Evolutionary conservation across 176 grass and related monocot species (phyloP), one percentile per base, ranked within the genome.

Genomic region (Eremochloa ophiuroides): DNA sequence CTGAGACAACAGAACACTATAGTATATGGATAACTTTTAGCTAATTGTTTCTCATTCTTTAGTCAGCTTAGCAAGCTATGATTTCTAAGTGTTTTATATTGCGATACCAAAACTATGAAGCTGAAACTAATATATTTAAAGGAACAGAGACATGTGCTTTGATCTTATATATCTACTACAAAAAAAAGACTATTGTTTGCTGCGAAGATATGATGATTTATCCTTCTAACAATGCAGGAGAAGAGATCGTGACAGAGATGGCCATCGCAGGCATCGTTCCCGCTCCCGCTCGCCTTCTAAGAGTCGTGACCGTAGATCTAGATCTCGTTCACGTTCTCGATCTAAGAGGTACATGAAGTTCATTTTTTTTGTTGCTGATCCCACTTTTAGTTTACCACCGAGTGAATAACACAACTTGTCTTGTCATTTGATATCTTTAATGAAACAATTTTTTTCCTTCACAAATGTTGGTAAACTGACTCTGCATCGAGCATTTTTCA

Each of bases 271-370:
- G 78, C 95, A 89, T 91, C 83, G 60, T 1, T 88, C 89, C 13
- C 69, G 46, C 7, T 88, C 92, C 68, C 85, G 63, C 8, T 97
- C 94, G 58, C 81, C 47, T 43, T 98, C 90, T 33, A 98, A 77
- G 77, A 93, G 70, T 22, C 89, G 56, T 80, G 94, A 90, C 62
- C 82, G 29, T 84, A 93, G 83, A 43, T 94, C 92, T 18, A 81
- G 90, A 77, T 98, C 95, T 74, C 91, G 86, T 39, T 93, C 91
- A 2, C 95, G 92, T 25, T 97, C 94, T 39, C 71, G 77, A 41
- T 98, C 95, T 20, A 98, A 93, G 70, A 98, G 95, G 95, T 93
- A 90, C 34, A 13, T 51, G 6, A 42, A 70, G 53, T 43, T 40
- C 42, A 59, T 4, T 23, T 26, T 67, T 82, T 75, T 35, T 76